Evolutionary conservation across 2,329 filamentous ascomycete genomes (phyloP).

Genomic region (Dissoconium aciculare): DNA sequence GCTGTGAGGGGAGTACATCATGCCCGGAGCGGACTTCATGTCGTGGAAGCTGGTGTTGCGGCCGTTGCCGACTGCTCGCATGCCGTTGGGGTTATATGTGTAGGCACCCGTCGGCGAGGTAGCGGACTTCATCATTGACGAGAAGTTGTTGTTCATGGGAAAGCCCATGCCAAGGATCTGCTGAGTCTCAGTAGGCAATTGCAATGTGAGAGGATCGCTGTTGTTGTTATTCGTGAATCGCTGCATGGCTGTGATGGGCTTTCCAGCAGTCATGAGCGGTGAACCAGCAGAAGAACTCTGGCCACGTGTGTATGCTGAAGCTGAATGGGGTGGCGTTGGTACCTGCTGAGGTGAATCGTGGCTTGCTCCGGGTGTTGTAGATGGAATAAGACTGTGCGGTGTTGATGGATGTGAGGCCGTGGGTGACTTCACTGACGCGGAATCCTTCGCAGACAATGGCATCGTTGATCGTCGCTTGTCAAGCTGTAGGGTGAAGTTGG

Average conservation of each 20-base stretch:
- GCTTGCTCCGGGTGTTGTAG: constrained; percentile 4
- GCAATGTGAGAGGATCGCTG: constrained; percentile 31
- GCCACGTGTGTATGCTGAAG: constrained; percentile 1
- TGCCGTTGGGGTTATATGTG: constrained; percentile 13
- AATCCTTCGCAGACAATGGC: constrained; percentile 3
- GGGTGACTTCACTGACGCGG: constrained; percentile 3
- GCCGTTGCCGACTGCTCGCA: too few species aligned
- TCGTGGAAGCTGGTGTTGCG: too few species aligned
- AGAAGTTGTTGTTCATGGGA: constrained; percentile 5
- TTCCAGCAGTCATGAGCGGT: constrained; percentile 6
- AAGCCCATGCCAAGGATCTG: constrained; percentile 33
- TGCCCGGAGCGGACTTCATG: neutral
- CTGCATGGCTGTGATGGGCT: neutral
- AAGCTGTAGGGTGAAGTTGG: constrained; percentile 3
- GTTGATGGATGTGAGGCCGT: constrained; percentile 9
- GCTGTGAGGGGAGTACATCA: neutral
- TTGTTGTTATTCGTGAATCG: constrained; percentile 4
- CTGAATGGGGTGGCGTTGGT: constrained; percentile 5
- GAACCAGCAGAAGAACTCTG: constrained; percentile 4
- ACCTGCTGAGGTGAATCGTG: constrained; percentile 6
- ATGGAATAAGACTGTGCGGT: constrained; percentile 6
- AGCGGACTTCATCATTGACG: constrained; percentile 13
- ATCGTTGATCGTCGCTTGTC: constrained; percentile 5
- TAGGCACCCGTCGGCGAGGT: constrained; percentile 31
- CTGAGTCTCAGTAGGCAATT: constrained; percentile 39